phyloP scores from a whole-genome alignment of 2,329 filamentous ascomycete genomes.

The Thyridium curvatum region DNA sequence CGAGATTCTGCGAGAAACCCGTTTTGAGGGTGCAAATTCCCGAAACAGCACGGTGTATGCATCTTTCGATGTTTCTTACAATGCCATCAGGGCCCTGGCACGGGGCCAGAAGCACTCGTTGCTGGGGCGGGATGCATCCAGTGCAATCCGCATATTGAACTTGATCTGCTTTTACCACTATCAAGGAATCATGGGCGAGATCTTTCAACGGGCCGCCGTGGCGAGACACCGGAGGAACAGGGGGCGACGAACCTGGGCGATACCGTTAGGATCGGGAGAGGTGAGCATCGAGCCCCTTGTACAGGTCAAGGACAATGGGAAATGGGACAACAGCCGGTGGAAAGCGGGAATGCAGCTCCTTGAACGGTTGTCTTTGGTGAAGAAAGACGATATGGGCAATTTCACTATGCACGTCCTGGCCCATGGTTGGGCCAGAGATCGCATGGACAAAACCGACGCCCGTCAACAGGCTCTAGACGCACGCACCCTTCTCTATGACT shows the following conservation, averaged over 20 bases:
- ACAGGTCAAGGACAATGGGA: too few relatives aligned
- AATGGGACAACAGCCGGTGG: too few relatives aligned
- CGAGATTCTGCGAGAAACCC: conserved; percentile 6
- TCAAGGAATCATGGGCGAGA: conserved; percentile 8
- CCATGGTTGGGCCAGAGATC: conserved; percentile 16
- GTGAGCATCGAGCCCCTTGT: too few relatives aligned
- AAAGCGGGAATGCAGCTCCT: too few relatives aligned
- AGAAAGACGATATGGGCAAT: too few relatives aligned
- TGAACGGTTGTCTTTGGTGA: too few relatives aligned
- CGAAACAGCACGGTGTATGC: conserved; percentile 13
- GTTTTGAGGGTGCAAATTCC: conserved; percentile 6
- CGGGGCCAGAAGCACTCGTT: background rate
- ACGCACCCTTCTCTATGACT: too few relatives aligned
- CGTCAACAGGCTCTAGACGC: too few relatives aligned
- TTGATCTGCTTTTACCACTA: conserved; percentile 21
- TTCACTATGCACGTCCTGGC: conserved; percentile 8
- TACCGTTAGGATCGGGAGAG: too few relatives aligned
- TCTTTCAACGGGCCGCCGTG: conserved; percentile 10
- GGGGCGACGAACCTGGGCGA: too few relatives aligned
- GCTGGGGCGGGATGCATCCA: conserved; percentile 7
- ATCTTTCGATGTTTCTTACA: conserved; percentile 17
- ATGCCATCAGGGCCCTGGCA: conserved; percentile 8
- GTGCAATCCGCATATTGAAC: conserved; percentile 16
- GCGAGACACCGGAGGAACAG: background rate
- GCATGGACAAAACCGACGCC: conserved; percentile 3